Conservation (phyloP, 169 alveolate species). For the Cyclospora cayetanensis region DNA sequence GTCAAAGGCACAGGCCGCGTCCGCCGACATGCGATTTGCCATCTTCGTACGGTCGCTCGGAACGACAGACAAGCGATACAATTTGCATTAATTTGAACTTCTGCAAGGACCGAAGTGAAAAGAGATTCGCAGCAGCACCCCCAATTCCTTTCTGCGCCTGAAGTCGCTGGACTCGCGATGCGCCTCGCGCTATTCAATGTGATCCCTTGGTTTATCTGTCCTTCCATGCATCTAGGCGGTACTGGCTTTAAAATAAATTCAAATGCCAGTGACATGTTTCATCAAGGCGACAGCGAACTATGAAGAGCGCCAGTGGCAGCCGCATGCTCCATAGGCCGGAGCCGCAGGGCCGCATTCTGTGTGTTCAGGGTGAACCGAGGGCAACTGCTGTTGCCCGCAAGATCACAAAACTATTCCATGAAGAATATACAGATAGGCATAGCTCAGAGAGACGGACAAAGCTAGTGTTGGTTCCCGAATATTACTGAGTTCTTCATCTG, state of each 20-base stretch:
- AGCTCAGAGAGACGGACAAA: too few species aligned
- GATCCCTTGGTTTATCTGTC: too few species aligned
- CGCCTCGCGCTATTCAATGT: constrained; percentile 26
- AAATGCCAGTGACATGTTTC: not conserved
- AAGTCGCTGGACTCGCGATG: not conserved
- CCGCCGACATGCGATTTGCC: constrained; percentile 44
- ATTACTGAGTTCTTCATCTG: not conserved
- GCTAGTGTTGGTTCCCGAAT: too few species aligned
- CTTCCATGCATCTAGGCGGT: not conserved
- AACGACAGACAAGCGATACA: not conserved
- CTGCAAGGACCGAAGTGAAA: not conserved
- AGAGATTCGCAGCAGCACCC: not conserved
- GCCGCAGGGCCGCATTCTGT: too few species aligned
- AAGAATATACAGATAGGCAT: too few species aligned
- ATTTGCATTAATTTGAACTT: constrained; percentile 16
- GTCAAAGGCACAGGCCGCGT: constrained; percentile 65
- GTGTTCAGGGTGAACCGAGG: constrained; percentile 30
- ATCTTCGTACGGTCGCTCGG: not conserved
- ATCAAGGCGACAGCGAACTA: not conserved
- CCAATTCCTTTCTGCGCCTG: not conserved
- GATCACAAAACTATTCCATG: not conserved
- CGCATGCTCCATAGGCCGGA: constrained; percentile 53
- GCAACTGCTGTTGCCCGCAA: constrained; percentile 1
- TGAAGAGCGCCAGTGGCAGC: not conserved
- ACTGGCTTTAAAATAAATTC: not conserved